A percentile compares a stretch with the other conserved stretches of the same genome.
These are phyloP conservation scores for Exophiala aquamarina DNA, from an alignment of 2,329 filamentous ascomycete species.

Conservation along the genomic window DNA sequence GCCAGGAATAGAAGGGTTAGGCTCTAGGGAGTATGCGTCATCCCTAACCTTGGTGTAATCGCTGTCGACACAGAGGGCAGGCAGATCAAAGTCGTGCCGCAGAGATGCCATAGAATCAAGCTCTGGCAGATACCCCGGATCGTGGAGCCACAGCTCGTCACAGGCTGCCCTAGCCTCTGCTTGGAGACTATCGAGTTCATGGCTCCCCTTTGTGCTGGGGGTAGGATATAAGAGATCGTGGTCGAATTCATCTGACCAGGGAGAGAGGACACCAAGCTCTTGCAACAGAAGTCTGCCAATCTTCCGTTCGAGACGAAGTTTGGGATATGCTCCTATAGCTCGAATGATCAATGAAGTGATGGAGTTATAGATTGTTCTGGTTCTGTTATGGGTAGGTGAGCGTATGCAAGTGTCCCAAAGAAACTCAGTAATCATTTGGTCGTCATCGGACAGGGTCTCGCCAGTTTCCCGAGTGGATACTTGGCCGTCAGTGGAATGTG, in stretches of 20 bases:
- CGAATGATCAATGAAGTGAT: conserved; percentile 57
- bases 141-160: conserved; percentile 20
- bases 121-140: conserved; percentile 32
- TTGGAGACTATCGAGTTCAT: conserved; percentile 35
- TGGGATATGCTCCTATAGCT: conserved; percentile 56
- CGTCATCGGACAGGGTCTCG: conserved; percentile 47
- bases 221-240: conserved; percentile 14
- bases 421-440: conserved; percentile 52
- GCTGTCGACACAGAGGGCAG: conserved; percentile 62
- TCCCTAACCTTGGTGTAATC: conserved; percentile 59
- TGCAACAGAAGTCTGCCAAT: conserved; percentile 56
- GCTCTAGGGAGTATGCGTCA: conserved; percentile 61
- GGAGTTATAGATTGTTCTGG: conserved; percentile 21
- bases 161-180: conserved; percentile 33
- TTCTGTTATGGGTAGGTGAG: conserved; percentile 39
- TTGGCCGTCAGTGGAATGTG: conserved; percentile 26
- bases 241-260: conserved; percentile 51
- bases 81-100: conserved; percentile 58
- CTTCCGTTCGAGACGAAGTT: conserved; percentile 35
- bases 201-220: conserved; percentile 10
- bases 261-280: conserved; percentile 61
- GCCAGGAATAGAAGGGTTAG: conserved; percentile 37
- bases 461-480: conserved; percentile 32
- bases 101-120: conserved; percentile 56
- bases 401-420: conserved; percentile 44